These are phyloP conservation scores for Chenopodium quinoa DNA, from an alignment of 148 eudicot species.

Conservation along the genomic window DNA sequence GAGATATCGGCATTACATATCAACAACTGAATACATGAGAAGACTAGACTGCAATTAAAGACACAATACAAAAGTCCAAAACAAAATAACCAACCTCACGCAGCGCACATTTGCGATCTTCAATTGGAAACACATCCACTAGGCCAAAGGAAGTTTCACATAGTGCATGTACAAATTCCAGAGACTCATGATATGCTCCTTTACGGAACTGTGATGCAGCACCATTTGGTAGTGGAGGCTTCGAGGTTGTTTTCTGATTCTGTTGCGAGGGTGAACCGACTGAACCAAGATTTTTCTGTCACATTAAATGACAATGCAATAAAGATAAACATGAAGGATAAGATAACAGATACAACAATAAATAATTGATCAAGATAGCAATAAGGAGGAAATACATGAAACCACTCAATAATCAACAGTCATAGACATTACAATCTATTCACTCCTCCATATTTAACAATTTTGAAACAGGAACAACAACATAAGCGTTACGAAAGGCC, in stretches of 20 bases:
- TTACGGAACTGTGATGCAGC: slow-evolving; percentile 76
- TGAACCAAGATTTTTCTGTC: slow-evolving; percentile 69
- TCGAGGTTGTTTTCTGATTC: slow-evolving; percentile 53
- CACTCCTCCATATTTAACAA: not conserved
- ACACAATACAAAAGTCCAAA: not conserved
- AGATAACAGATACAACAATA: not conserved
- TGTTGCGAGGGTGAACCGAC: slow-evolving; percentile 40
- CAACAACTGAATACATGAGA: slow-evolving; percentile 22
- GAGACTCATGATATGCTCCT: slow-evolving; percentile 91
- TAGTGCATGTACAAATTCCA: slow-evolving; percentile 86
- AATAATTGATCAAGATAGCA: not conserved
- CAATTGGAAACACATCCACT: slow-evolving; percentile 90
- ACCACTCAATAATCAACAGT: not conserved
- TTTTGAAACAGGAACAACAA: not conserved
- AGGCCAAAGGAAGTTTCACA: slow-evolving; percentile 98
- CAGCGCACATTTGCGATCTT: slow-evolving; percentile 93
- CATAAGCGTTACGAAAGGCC: not conserved
- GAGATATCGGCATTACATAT: slow-evolving; percentile 33
- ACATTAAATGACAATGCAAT: slow-evolving; percentile 16
- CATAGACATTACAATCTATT: too few species aligned
- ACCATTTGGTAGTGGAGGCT: slow-evolving; percentile 86
- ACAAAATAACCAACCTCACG: slow-evolving; percentile 60
- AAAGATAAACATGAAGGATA: slow-evolving; percentile 4
- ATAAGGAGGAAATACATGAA: not conserved
- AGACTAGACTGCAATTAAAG: not conserved